Conservation (phyloP, 164 flowering plant genomes). For the Chimonanthus praecox region DNA sequence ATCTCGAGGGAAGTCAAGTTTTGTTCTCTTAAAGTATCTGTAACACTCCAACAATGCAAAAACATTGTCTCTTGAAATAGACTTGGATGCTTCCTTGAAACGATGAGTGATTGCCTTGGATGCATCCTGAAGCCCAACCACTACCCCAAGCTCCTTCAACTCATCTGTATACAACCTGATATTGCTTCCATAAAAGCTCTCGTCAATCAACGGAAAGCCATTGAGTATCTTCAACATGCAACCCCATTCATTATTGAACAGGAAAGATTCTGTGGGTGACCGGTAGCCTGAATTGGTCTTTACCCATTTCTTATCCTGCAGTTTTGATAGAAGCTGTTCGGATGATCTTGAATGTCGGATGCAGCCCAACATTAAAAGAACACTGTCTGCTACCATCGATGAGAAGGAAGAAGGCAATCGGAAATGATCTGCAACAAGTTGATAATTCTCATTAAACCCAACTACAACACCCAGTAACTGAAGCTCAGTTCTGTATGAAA, state of each 20-base stretch:
- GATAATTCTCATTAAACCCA: constrained; percentile 27
- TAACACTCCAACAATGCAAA: constrained; percentile 36
- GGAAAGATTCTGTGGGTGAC: constrained; percentile 40
- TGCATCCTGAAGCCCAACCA: constrained; percentile 45
- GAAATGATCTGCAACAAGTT: constrained; percentile 32
- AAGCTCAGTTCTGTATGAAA: constrained; percentile 37
- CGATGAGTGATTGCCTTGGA: constrained; percentile 25
- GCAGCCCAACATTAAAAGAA: constrained; percentile 37
- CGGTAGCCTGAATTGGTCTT: constrained; percentile 38
- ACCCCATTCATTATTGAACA: constrained; percentile 39
- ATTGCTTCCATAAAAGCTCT: constrained; percentile 28
- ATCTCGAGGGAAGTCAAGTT: constrained; percentile 22
- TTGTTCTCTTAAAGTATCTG: constrained; percentile 23
- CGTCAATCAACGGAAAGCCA: constrained; percentile 38
- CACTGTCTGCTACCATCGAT: constrained; percentile 23
- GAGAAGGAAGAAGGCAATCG: constrained; percentile 19
- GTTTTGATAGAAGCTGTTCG: not conserved
- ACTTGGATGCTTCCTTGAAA: constrained; percentile 29
- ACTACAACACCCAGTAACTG: constrained; percentile 49
- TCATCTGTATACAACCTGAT: constrained; percentile 25
- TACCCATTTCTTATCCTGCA: constrained; percentile 41
- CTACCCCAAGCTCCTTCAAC: constrained; percentile 35
- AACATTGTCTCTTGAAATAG: constrained; percentile 31
- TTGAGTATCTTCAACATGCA: not conserved
- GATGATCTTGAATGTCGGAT: constrained; percentile 17